Conservation (phyloP, 768 basidiomycete species). For the Kwoniella mangroviensis region DNA sequence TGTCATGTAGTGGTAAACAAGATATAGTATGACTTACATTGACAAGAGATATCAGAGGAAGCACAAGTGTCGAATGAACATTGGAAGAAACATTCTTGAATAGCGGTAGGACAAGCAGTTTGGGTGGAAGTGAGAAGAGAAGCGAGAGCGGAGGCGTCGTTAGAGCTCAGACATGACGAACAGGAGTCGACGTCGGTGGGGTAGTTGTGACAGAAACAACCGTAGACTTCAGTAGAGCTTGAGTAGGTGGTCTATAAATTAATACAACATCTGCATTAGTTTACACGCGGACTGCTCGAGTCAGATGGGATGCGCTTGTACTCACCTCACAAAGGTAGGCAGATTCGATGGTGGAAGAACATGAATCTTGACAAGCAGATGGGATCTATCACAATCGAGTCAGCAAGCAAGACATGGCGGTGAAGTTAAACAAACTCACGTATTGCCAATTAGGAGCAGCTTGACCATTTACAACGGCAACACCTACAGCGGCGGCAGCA, state of each 20-base stretch:
- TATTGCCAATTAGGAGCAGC: constrained; percentile 48
- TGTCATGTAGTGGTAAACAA: too few relatives aligned
- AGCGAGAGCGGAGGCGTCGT: constrained; percentile 43
- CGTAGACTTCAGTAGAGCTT: constrained; percentile 42
- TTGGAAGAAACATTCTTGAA: constrained; percentile 48
- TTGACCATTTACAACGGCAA: constrained; percentile 41
- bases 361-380: constrained; percentile 44
- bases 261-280: neutral
- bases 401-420: neutral
- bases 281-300: neutral
- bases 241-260: constrained; percentile 17
- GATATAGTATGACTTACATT: constrained; percentile 39
- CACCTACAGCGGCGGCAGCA: constrained; percentile 40
- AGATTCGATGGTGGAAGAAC: constrained; percentile 45
- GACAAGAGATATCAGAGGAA: constrained; percentile 51
- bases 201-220: constrained; percentile 55
- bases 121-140: constrained; percentile 39
- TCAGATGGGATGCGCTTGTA: neutral
- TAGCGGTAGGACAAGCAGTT: constrained; percentile 36
- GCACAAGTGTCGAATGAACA: constrained; percentile 53
- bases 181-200: constrained; percentile 52
- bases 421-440: constrained; percentile 25
- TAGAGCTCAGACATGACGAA: constrained; percentile 48
- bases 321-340: constrained; percentile 50
- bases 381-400: constrained; percentile 38